phyloP scores from a whole-genome alignment of 345 rosid genomes.

The Reutealis trisperma region DNA sequence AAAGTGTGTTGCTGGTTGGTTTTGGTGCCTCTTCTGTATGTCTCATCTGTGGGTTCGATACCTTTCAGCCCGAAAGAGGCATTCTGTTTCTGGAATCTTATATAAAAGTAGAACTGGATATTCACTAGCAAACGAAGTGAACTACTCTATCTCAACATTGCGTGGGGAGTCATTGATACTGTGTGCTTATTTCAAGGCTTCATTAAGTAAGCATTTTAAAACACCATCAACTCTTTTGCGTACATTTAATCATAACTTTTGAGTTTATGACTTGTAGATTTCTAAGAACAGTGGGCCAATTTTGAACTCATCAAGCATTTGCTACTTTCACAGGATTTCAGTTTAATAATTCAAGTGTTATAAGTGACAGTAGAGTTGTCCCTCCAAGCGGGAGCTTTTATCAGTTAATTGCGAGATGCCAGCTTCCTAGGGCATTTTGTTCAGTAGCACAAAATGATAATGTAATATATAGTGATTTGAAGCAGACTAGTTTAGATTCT shows the following conservation, averaged over 20 bases:
- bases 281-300: background rate
- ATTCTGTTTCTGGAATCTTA: background rate
- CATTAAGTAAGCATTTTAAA: background rate
- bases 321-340: constrained; percentile 9
- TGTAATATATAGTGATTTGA: constrained; percentile 1
- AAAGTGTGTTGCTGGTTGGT: background rate
- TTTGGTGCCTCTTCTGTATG: constrained; percentile 2
- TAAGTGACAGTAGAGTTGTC: background rate
- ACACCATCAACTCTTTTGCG: background rate
- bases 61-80: constrained; percentile 20
- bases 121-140: background rate
- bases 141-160: background rate
- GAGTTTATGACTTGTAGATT: too few species aligned
- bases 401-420: background rate
- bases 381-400: background rate
- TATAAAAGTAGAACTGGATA: background rate
- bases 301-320: constrained; percentile 1
- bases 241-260: background rate
- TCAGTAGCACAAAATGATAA: constrained; percentile 29
- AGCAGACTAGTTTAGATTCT: constrained; percentile 22
- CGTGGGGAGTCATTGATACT: background rate
- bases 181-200: background rate
- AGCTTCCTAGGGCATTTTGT: constrained; percentile 37
- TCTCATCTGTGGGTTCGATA: constrained; percentile 17
- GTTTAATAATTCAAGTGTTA: background rate